Base-by-base conservation (phyloP, 768 basidiomycete species). In the Trametes cingulata region DNA sequence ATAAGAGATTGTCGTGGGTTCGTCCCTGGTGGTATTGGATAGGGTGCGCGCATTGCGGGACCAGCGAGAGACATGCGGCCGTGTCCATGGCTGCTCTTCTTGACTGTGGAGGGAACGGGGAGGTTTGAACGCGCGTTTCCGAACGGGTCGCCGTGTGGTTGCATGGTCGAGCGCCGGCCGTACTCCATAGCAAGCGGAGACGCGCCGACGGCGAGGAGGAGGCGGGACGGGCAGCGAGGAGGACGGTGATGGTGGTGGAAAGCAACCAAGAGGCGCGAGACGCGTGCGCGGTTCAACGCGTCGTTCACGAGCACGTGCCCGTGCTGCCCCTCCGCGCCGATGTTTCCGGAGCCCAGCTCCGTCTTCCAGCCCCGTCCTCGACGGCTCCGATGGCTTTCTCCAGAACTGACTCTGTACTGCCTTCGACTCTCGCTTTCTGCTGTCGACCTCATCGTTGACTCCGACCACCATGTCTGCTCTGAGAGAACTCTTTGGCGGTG, bases 401-500 rank as follows among this genome's bases (percentile, higher is more conserved):
- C 46, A 43, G 22, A 24, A 24, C 48, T 14, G 7, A 27, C 15
- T 35, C 40, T 19, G 13, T 14, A 10, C 47, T 27, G 4, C 42
- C 22, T 36, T 33, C 50, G 24, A 17, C 47, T 29, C 24, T 24
- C 19, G 2, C 35, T 39, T 13, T 22, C n/a, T 40, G 13, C 20
- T 15, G 2, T 14, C 12, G 17, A 5, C 24, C 35, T 47, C 6
- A 14, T 20, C 20, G 17, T 8, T 48, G 20, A 17, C 6, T 8
- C 75, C 76, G 17, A 65, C 39, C 5, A 25, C n/a, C 22, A 63
- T 68, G 64, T 51, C 61, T 25, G 60, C 46, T 33, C 65, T 65
- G 19, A 78, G 81, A 63, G 71, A 80, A 6, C 82, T 99, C 0
- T 99, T 95, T 73, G 96, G 93, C 3, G 95, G 93, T 13, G 93